These are phyloP conservation scores for Neurospora sp. DNA, from an alignment of 495 filamentous ascomycete genomes.

Conservation along the genomic window DNA sequence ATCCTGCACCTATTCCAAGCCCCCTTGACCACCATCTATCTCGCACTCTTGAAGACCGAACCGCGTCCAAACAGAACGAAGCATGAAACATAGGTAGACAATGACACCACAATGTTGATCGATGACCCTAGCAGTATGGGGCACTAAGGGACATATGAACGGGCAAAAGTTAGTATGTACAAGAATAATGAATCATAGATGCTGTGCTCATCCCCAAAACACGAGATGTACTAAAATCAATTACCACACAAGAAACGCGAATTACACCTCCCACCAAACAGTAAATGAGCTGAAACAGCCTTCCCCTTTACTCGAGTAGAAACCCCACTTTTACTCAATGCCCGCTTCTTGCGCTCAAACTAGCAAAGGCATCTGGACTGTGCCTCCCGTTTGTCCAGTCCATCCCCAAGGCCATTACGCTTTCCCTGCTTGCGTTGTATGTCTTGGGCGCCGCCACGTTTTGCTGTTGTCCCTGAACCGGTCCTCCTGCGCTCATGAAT, in stretches of 20 bases:
- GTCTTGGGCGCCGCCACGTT: slow-evolving; percentile 10
- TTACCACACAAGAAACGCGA: background rate
- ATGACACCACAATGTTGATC: background rate
- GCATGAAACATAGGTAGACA: background rate
- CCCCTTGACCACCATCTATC: background rate
- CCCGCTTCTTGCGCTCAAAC: slow-evolving; percentile 56
- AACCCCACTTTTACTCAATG: background rate
- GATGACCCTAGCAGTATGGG: background rate
- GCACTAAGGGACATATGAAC: background rate
- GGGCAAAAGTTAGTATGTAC: background rate
- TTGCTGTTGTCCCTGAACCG: slow-evolving; percentile 5
- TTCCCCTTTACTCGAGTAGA: background rate
- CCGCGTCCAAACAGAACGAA: background rate
- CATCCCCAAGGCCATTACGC: slow-evolving; percentile 65
- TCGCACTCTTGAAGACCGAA: background rate
- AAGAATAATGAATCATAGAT: background rate
- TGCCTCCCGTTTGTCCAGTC: slow-evolving; percentile 68
- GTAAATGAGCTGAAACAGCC: background rate
- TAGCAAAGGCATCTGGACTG: slow-evolving; percentile 96
- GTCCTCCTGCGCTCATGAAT: slow-evolving; percentile 22
- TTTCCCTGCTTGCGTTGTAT: slow-evolving; percentile 76
- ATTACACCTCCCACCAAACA: background rate
- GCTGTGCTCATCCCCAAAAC: background rate
- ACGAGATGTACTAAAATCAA: background rate
- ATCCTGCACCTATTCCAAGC: background rate